A percentile compares a stretch with the other conserved stretches of the same genome.
These are phyloP conservation scores for Aureobasidium leucospermi DNA, from an alignment of 2,329 filamentous ascomycete genomes.

Conservation along the genomic window DNA sequence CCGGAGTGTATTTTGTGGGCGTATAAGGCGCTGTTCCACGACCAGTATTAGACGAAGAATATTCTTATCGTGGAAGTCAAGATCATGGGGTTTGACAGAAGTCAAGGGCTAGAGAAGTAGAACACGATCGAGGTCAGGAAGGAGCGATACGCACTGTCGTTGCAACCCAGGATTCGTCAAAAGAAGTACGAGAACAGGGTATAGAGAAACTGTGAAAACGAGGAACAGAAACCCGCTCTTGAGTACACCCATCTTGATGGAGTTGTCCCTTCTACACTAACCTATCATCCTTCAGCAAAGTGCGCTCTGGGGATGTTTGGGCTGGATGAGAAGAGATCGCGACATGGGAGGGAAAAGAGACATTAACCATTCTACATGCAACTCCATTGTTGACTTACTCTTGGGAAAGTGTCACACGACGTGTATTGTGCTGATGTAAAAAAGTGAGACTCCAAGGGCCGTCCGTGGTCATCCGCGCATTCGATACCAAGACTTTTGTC, in stretches of 20 bases:
- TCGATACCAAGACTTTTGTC: conserved; percentile 7
- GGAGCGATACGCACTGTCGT: conserved; percentile 56
- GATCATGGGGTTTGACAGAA: no score
- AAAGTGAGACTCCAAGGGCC: background rate
- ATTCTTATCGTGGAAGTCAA: no score
- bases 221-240: conserved; percentile 32
- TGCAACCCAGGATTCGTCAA: conserved; percentile 66
- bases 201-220: conserved; percentile 53
- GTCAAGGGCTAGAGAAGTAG: background rate
- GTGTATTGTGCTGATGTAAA: background rate
- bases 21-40: conserved; percentile 62
- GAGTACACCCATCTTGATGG: conserved; percentile 13
- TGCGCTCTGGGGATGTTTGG: background rate
- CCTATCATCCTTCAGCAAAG: conserved; percentile 9
- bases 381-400: background rate
- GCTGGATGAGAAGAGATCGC: background rate
- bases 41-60: background rate
- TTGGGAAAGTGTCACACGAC: background rate
- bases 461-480: background rate
- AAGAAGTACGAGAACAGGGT: conserved; percentile 57
- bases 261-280: background rate
- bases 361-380: background rate
- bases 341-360: background rate
- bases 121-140: background rate
- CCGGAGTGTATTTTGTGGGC: conserved; percentile 68